Base-by-base conservation (phyloP, 2,329 filamentous ascomycete species). In the Colletotrichum theobromicola region DNA sequence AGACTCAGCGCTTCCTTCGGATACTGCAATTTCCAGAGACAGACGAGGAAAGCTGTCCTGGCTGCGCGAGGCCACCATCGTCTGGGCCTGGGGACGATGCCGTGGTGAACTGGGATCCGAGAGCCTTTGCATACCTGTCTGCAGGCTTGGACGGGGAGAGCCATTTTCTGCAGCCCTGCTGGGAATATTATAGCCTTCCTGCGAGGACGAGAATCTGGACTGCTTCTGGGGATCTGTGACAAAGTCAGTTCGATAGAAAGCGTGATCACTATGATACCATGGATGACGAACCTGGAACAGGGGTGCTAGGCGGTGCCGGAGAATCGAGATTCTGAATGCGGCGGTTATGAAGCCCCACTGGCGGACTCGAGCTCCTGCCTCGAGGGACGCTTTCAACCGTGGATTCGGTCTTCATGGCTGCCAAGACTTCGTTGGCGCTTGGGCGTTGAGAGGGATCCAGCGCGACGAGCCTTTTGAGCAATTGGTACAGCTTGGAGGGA, bases 371-470 rank as follows among this genome's bases (percentile, higher is more conserved):
- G 42, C 73, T 64, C 53, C 80, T 79, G 30, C 81, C 79, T 63
- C 82, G 79, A 21, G 83, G 80, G 24, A 87, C 78, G 13, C 84
- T 83, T 50, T 89, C 87, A 62, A 88, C 80, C 57, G 82, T 85
- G 77, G 83, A 90, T 85, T 94, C 93, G 46, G 90, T 92, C 78
- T 94, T 93, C 83, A 98, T 94, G 3, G 92, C 94, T 12, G 89
- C 88, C 50, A 98, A 84, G 2, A 99, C 96, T 72, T 98, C 96
- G 60, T 92, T 94, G 1, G 97, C 96, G 58, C 92, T 95, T 0
- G 97, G 97, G 8, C 97, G 89, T 70, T 95, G 91, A 2, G 87
- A 85, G 0, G 96, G 95, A 74, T 96, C 89, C 15, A 97, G 87
- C 2, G 95, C 93, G 7, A 99, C 89, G 7, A 99, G 87, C 70